phyloP scores from a whole-genome alignment of 371 early-diverging fungal genomes.

The Polyrhizophydium stewartii region DNA sequence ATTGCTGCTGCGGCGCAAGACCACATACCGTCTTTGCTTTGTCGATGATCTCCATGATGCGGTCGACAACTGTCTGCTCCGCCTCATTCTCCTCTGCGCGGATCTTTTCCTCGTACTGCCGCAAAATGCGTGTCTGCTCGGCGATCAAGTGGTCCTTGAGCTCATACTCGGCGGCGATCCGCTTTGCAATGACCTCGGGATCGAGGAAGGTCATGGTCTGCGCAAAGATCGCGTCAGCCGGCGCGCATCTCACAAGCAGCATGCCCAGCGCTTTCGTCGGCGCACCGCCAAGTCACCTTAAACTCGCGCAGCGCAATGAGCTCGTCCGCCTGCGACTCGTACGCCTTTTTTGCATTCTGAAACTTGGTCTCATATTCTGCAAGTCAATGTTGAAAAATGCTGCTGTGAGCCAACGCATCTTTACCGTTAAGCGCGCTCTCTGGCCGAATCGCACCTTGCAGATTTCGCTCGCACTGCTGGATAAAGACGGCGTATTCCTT shows the following conservation, averaged over 20 bases:
- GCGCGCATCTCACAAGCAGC: not conserved
- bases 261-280: not conserved
- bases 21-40: conserved; percentile 4
- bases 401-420: too few relatives aligned
- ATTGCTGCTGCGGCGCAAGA: too few relatives aligned
- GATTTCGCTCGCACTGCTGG: not conserved
- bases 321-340: conserved; percentile 15
- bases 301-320: conserved; percentile 22
- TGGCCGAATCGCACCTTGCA: conserved; percentile 10
- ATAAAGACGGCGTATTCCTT: conserved; percentile 5
- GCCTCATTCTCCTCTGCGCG: conserved; percentile 1
- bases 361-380: too few relatives aligned
- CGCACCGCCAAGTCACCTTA: not conserved
- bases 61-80: conserved; percentile 4
- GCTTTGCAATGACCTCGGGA: conserved; percentile 4
- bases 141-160: not conserved
- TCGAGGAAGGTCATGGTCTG: conserved; percentile 5
- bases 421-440: too few relatives aligned
- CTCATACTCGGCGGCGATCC: conserved; percentile 4
- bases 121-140: not conserved
- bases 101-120: not conserved
- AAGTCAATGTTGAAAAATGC: too few relatives aligned
- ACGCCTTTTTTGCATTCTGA: too few relatives aligned
- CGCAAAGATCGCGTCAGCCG: not conserved
- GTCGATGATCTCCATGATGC: conserved; percentile 7